These are phyloP conservation scores for Tetradesmus obliquus DNA, from an alignment of 139 green algal species.

Conservation along the genomic window DNA sequence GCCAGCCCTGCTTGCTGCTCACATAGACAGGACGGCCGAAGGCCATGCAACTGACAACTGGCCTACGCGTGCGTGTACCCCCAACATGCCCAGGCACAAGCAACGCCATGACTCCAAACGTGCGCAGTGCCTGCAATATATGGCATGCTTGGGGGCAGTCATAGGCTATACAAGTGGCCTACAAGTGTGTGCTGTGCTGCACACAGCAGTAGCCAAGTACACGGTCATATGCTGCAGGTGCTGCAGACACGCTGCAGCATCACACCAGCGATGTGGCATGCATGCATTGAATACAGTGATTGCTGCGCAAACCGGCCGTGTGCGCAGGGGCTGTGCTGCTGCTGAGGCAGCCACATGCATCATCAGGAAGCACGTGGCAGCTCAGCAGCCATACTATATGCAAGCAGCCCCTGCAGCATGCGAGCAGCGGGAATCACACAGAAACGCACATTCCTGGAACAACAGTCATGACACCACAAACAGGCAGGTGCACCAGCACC, in stretches of 20 bases:
- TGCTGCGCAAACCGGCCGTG: not conserved
- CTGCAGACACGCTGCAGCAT: not conserved
- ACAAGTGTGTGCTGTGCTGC: not conserved
- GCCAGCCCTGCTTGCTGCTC: not conserved
- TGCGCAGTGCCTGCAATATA: not conserved
- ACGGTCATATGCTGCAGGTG: not conserved
- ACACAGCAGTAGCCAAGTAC: slow-evolving; percentile 1
- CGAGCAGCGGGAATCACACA: not conserved
- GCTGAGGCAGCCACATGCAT: not conserved
- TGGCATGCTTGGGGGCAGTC: not conserved
- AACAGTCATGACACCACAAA: not conserved
- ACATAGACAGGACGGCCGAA: not conserved
- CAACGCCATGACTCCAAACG: not conserved
- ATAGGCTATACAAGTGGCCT: not conserved
- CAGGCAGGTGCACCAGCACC: not conserved
- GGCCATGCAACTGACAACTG: not conserved
- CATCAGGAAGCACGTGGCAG: not conserved
- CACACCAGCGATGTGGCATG: not conserved
- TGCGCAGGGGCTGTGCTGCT: not conserved
- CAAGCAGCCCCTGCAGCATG: not conserved
- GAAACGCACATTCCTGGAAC: not conserved
- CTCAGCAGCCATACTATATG: not conserved
- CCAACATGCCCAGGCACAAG: not conserved
- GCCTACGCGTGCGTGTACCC: not conserved
- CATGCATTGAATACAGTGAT: not conserved